Evolutionary conservation across 1,284 basidiomycete genomes (phyloP), one percentile per base, ranked within the genome.

Genomic region (Cryptococcus sp.): DNA sequence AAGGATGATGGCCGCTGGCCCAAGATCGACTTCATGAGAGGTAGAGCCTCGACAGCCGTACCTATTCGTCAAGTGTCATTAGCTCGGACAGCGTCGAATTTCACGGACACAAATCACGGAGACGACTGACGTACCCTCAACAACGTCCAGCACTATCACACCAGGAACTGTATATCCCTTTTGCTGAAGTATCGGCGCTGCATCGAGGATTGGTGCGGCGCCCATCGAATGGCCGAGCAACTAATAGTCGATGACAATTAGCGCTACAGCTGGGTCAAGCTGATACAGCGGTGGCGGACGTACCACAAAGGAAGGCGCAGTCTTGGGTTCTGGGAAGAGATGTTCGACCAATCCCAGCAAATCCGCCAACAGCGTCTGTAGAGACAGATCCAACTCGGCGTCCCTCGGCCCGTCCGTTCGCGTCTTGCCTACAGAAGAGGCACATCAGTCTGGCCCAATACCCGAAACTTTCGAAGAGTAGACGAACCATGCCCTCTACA

Each of bases 151-250:
- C 1, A 97, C 93, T 0, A 86, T 85, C 1, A 97, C 88, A 0
- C 96, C 95, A 0, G 85, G 83, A 0, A 97, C 82, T 6, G 82
- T 82, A 65, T 90, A 94, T 47, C 86, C 85, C 20, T 80, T 80
- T 47, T 85, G 82, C 57, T 90, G 83, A 1, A 97, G 81, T 8
- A 79, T 70, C 0, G 89, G 85, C 60, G 85, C 86, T 0, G 87
- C 84, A 13, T 86, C 84, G 3, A 89, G 85, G n/a, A 90, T 84
- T 1, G 94, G 91, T 0, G 91, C 88, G 17, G 92, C 92, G 13
- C 93, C 93, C 87, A 95, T 91, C 62, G 90, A 92, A 71, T 94
- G 91, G 0, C 91, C 92, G 4, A 92, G 82, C 5, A 93, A 83
- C 90, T 93, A 27, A 7, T n/a, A 46, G 19, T 10, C 22, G 45